Evolutionary conservation across 352 stramenopile genomes (phyloP), one percentile per base, ranked within the genome.

Genomic region (Pythium pyrilobum): DNA sequence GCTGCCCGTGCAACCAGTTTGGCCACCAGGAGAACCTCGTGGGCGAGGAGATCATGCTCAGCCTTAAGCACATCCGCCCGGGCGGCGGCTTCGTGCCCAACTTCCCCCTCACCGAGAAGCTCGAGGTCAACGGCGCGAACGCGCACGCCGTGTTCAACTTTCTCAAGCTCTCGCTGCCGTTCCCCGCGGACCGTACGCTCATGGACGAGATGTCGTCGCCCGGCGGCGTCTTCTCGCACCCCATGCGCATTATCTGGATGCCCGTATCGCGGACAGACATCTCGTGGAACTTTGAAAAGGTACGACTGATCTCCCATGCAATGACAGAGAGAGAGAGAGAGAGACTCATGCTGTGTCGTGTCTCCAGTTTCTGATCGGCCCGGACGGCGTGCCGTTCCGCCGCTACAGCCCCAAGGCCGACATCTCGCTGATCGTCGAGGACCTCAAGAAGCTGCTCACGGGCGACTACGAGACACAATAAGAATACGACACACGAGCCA

Each of bases 231-330:
- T 91, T 89, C 62, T 87, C 75, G 33, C 77, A 89, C 61, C 80
- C 77, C 12, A 91, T 91, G 80, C 80, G 77, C 15, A 75, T 91
- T 56, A 87, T 89, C 41, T 91, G 80, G 80, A 91, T 91, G 80
- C 80, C 80, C 20, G 75, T 91, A 33, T 89, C 80, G 36, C 77
- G 80, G 28, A 72, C 77, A 60, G 80, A 91, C 39, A 67, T 91
- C 15, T 87, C 75, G 59, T 91, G 80, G 80, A 91, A 89, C 60
- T 91, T 91, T 67, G 80, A 91, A 59, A 89, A 91, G 74, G 77
- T 87, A 40, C 28, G 52, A 21, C 9, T 20, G 13, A n/a, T n/a
- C n/a, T n/a, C n/a, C n/a, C n/a, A n/a, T n/a, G n/a, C n/a, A n/a
- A n/a, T n/a, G n/a, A n/a, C n/a, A 18, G 28, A 39, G 7, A 9